Evolutionary conservation across 192 early-diverging fungal species (phyloP), one percentile per base, ranked within the genome.

Genomic region (Funneliformis mosseae): DNA sequence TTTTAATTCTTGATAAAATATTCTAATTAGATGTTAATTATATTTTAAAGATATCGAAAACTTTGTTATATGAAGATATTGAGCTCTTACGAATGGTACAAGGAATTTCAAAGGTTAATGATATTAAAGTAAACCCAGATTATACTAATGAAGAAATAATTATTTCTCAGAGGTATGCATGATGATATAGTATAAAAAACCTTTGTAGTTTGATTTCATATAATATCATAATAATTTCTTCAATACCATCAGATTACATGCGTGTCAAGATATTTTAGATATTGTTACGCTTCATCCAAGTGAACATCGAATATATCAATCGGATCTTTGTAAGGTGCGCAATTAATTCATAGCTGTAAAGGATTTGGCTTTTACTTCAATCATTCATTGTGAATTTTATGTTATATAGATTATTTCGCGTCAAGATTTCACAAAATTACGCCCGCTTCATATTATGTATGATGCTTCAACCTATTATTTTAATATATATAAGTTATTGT

Each of bases 1-100:
- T 64, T 64, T 61, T 12, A 25, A 27, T 25, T 25, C 48, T 45
- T 28, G 6, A 16, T 68, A 41, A n/a, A 43, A 21, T 43, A n/a
- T 38, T 18, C 33, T 69, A 21, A 69, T 41, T 69, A 69, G 12
- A 10, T 73, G 23, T 27, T 27, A 25, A 9, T 48, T 28, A 45
- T 8, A 4, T 46, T 28, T 25, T 14, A 8, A 21, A 73, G 71
- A 28, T 48, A 12, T 28, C 21, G 28, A 48, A 25, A 27, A 73
- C 71, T 46, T 73, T 73, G 45, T 16, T 50, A 39, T 73, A 50
- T 73, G 71, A 73, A 8, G 45, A 73, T 27, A 45, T 73, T 46
- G 71, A 73, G 28, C 10, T 73, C 50, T 73, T 45, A 48, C 42
- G 43, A 73, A 16, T 73, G 25, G 27, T 73, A 9, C 43, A 73